phyloP scores from a whole-genome alignment of 129 eudicot species.

The Daucus carota region DNA sequence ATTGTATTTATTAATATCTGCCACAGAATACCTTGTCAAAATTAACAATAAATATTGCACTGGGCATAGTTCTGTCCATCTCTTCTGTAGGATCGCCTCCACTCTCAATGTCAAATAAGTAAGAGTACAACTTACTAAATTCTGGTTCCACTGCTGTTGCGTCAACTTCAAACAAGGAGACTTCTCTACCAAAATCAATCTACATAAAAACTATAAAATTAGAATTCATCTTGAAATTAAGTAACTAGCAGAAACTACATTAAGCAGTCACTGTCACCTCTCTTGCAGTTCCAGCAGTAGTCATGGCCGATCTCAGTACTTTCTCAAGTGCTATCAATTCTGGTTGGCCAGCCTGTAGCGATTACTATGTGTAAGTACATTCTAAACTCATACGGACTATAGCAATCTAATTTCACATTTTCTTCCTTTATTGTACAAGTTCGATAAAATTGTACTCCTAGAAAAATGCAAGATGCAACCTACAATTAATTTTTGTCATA shows the following conservation, averaged over 20 bases:
- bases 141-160: slow-evolving; percentile 86
- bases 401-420: slow-evolving; percentile 2
- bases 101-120: slow-evolving; percentile 64
- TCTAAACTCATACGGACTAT: background rate
- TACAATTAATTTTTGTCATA: background rate
- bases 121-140: slow-evolving; percentile 77
- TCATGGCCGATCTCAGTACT: slow-evolving; percentile 62
- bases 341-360: slow-evolving; percentile 71
- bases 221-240: slow-evolving; percentile 7
- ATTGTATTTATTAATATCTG: slow-evolving; percentile 8
- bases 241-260: background rate
- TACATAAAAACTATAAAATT: slow-evolving; percentile 19
- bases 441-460: no score
- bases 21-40: slow-evolving; percentile 70
- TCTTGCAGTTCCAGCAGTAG: slow-evolving; percentile 79
- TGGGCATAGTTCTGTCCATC: slow-evolving; percentile 75
- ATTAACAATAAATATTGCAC: slow-evolving; percentile 82
- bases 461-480: no score
- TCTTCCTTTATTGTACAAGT: background rate
- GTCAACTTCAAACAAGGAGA: slow-evolving; percentile 85
- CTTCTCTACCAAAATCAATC: slow-evolving; percentile 96
- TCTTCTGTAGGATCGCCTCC: slow-evolving; percentile 50
- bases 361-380: slow-evolving; percentile 1
- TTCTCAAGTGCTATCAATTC: slow-evolving; percentile 84
- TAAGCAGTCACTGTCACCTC: slow-evolving; percentile 47